Percentiles rank a stretch among this genome's conserved stretches.
phyloP scores from a whole-genome alignment of 345 rosid species.

The Eutrema yunnanense region DNA sequence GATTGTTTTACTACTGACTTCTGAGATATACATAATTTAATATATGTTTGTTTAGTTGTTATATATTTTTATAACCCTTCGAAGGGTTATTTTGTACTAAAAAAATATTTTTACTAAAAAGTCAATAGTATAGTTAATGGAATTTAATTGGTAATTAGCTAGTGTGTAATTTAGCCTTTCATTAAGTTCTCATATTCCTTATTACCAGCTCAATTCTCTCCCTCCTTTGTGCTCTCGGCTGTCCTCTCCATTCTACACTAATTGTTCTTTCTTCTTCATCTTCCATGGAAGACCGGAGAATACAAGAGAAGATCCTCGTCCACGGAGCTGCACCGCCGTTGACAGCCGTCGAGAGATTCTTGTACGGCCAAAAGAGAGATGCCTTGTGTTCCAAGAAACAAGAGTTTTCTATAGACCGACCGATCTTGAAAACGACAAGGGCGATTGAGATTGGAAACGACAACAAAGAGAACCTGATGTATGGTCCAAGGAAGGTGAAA shows the following conservation, averaged over 20 bases:
- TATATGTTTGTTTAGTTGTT: background rate
- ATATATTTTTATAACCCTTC: background rate
- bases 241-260: conserved; percentile 11
- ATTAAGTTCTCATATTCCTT: conserved; percentile 8
- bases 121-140: background rate
- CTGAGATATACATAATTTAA: background rate
- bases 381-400: conserved; percentile 19
- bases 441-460: conserved; percentile 1
- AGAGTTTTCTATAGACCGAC: background rate
- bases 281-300: conserved; percentile 23
- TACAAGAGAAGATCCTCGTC: background rate
- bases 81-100: background rate
- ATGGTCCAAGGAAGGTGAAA: conserved; percentile 17
- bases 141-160: conserved; percentile 11
- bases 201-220: conserved; percentile 9
- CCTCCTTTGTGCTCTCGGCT: conserved; percentile 1
- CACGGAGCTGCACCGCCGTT: conserved; percentile 47
- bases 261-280: background rate
- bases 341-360: conserved; percentile 72
- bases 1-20: background rate
- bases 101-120: background rate
- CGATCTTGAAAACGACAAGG: background rate
- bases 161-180: conserved; percentile 6
- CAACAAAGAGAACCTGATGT: conserved; percentile 30
- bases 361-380: conserved; percentile 37